These are phyloP conservation scores for Ceratocystis harringtonii DNA, from an alignment of 2,329 filamentous ascomycete species.

Conservation along the genomic window DNA sequence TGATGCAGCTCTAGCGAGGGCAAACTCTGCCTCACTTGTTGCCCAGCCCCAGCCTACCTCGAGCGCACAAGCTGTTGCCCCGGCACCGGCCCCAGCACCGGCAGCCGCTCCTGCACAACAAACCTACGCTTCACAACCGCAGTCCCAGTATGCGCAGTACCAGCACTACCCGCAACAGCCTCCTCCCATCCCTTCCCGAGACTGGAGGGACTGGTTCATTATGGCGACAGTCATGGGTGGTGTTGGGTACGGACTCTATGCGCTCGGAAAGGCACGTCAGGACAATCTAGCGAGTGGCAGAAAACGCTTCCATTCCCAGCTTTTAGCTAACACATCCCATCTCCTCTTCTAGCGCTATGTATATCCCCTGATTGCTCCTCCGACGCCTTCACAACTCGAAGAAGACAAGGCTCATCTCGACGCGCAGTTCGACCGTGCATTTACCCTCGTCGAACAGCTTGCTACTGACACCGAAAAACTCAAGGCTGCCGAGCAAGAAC, in stretches of 20 bases:
- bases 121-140: constrained; percentile 27
- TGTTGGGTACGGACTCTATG: constrained; percentile 76
- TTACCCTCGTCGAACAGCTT: constrained; percentile 80
- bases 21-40: constrained; percentile 45
- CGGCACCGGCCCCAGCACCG: constrained; percentile 59
- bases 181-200: constrained; percentile 54
- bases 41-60: neutral
- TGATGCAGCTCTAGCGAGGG: constrained; percentile 64
- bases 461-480: constrained; percentile 77
- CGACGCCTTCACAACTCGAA: constrained; percentile 83
- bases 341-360: constrained; percentile 58
- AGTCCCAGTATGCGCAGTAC: constrained; percentile 30
- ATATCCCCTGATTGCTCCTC: constrained; percentile 76
- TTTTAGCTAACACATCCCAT: constrained; percentile 2
- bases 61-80: constrained; percentile 31
- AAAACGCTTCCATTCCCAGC: neutral
- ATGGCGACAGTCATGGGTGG: constrained; percentile 93
- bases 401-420: constrained; percentile 89
- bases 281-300: neutral
- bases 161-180: constrained; percentile 36
- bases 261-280: constrained; percentile 58
- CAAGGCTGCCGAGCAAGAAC: constrained; percentile 70
- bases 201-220: constrained; percentile 99
- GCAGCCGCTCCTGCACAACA: constrained; percentile 37
- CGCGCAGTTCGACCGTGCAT: constrained; percentile 84